Base-by-base conservation (phyloP, 257 asterid species). In the Gardenia jasminoides region DNA sequence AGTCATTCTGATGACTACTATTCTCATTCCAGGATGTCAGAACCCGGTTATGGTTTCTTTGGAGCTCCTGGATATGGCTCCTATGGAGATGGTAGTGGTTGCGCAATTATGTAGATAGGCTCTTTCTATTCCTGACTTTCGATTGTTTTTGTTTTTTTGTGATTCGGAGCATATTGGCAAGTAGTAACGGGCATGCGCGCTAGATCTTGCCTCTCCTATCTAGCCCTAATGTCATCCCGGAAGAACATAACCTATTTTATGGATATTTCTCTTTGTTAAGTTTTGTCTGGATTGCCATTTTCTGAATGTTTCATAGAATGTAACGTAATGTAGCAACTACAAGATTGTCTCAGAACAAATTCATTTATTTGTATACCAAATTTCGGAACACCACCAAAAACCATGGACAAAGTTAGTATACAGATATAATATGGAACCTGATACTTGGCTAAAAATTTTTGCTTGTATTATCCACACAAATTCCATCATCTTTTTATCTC, bases 51-150 rank as follows among this genome's bases (percentile, higher is more conserved):
- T 50, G 10, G 76, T 72, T 31, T 48, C 28, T 20, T 5, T 58
- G 64, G 31, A 59, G 30, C 9, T 24, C 28, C 64, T 20, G 64
- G 26, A 20, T 58, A 56, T 56, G 26, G 26, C 20, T 6, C 2
- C 64, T 22, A 46, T 62, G 31, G 31, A 46, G 24, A 66, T 76
- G 80, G 46, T 12, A 16, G 73, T 20, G 73, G 66, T 20, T 66
- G 80, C n/a, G 30, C 36, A 61, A 64, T 76, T 26, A 76, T 76
- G 74, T 66, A 41, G 67, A n/a, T 44, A 31, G 43, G 30, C n/a
- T 39, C 26, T 16, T 67, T 10, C 46, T 69, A 7, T 7, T 20
- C 2, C 39, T 41, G 20, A 10, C 30, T 24, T n/a, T 22, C 22
- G 7, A 36, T 39, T 36, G n/a, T 39, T 36, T 22, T 1, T 17